Conservation (phyloP, 75 land plant species). For the Cupressus sempervirens region DNA sequence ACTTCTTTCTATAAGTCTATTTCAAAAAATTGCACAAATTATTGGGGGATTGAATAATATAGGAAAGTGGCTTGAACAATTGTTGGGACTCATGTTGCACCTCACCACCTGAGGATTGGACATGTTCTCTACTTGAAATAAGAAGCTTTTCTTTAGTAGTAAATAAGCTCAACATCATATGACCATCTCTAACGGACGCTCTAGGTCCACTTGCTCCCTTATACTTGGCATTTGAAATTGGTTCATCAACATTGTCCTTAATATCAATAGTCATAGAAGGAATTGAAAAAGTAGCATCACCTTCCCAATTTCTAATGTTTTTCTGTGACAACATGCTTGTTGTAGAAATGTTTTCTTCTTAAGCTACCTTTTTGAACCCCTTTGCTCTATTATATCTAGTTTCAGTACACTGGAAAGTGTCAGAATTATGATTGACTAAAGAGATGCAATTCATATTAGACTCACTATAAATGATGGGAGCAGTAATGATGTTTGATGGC, state of each 20-base stretch:
- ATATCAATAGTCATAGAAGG: neutral
- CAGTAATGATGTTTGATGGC: neutral
- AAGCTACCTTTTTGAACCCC: neutral
- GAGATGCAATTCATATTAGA: neutral
- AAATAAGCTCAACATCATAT: neutral
- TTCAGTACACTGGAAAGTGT: neutral
- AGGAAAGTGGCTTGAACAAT: too few relatives aligned
- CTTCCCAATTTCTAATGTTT: slow-evolving; percentile 1
- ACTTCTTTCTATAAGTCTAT: too few relatives aligned
- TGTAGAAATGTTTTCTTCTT: neutral
- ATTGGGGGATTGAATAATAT: too few relatives aligned
- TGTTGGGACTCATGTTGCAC: neutral
- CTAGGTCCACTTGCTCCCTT: neutral
- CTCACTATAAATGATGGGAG: neutral
- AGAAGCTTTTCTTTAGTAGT: neutral
- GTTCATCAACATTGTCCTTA: neutral
- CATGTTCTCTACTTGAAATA: neutral
- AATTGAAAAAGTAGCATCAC: neutral
- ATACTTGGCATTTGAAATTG: neutral
- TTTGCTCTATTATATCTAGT: neutral
- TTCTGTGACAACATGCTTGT: neutral
- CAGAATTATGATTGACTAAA: neutral
- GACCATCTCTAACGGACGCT: neutral
- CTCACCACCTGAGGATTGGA: neutral
- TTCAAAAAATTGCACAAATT: too few relatives aligned